These are phyloP conservation scores for Trichodelitschia bisporula DNA, from an alignment of 495 filamentous ascomycete species.

Conservation along the genomic window DNA sequence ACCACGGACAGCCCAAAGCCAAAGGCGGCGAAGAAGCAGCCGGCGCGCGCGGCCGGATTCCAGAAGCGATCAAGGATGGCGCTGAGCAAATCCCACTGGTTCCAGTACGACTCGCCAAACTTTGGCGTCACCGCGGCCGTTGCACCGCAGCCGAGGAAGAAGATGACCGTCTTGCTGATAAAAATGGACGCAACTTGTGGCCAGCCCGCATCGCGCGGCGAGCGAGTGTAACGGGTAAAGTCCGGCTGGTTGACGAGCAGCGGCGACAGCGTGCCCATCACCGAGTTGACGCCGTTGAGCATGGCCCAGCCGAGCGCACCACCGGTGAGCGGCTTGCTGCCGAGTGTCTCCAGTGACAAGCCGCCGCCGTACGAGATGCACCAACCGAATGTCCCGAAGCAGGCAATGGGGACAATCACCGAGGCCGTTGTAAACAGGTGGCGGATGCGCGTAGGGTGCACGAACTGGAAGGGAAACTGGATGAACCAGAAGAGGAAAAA, in stretches of 20 bases:
- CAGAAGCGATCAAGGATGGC: constrained; percentile 6
- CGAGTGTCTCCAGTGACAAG: not conserved
- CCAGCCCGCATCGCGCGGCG: constrained; percentile 3
- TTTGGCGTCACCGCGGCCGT: constrained; percentile 1
- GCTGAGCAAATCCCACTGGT: constrained; percentile 5
- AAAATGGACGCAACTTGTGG: constrained; percentile 3
- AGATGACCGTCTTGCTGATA: constrained; percentile 3
- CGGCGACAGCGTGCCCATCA: constrained; percentile 3
- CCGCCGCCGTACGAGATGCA: not conserved
- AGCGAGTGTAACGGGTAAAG: constrained; percentile 3
- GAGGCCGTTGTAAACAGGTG: constrained; percentile 24
- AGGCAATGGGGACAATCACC: constrained; percentile 16
- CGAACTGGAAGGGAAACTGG: constrained; percentile 22
- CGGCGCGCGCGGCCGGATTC: constrained; percentile 2
- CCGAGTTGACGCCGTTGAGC: constrained; percentile 3
- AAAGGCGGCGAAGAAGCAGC: constrained; percentile 8
- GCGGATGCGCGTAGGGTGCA: constrained; percentile 20
- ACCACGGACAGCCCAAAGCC: too few species aligned
- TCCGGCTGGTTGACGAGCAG: constrained; percentile 4
- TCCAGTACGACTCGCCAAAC: constrained; percentile 6
- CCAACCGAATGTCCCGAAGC: constrained; percentile 13
- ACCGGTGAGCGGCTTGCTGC: not conserved
- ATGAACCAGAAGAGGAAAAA: constrained; percentile 22
- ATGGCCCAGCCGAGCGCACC: constrained; percentile 3
- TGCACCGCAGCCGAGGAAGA: constrained; percentile 3